Base-by-base conservation (phyloP, 345 rosid species). In the Hevea brasiliensis region DNA sequence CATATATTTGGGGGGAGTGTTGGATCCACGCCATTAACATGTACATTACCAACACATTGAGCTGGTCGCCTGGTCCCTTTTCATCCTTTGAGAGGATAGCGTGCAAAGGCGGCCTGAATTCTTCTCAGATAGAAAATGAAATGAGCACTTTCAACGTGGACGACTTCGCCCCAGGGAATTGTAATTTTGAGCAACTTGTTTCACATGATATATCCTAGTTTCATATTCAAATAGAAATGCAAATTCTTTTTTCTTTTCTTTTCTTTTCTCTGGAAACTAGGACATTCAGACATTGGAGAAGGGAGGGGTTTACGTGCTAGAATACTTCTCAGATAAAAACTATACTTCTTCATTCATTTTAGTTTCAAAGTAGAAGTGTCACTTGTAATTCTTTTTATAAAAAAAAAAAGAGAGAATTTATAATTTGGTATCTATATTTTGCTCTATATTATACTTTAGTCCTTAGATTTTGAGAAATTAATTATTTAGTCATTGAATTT, bases 11-110 rank as follows among this genome's bases (percentile, higher is more conserved):
- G 44, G 59, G 67, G 80, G 3, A 20, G 26, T 18, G 56, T 68
- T 68, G 78, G 67, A 72, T 14, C 72, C 68, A 75, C 76, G 37
- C 70, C 62, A 50, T 68, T 11, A 47, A 61, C 68, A 48, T 76
- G 76, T 68, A 48, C 71, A 70, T 82, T 42, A 27, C 61, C 70
- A 61, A 53, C 65, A 45, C 44, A 58, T 66, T 47, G 45, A 55
- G 73, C n/a, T 17, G 64, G 65, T 48, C n/a, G n/a, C n/a, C n/a
- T n/a, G n/a, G n/a, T n/a, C n/a, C 65, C 60, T 23, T 37, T 29
- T 14, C 59, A 26, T 74, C 47, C 76, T 63, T 72, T 42, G 45
- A 57, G 23, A 75, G 47, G 58, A 42, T 14, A 26, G 58, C 17
- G 60, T 54, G n/a, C 72, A 60, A 41, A 62, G 58, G 27, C 56